Conservation (phyloP, 495 filamentous ascomycete species). For the Aspergillus homomorphus region DNA sequence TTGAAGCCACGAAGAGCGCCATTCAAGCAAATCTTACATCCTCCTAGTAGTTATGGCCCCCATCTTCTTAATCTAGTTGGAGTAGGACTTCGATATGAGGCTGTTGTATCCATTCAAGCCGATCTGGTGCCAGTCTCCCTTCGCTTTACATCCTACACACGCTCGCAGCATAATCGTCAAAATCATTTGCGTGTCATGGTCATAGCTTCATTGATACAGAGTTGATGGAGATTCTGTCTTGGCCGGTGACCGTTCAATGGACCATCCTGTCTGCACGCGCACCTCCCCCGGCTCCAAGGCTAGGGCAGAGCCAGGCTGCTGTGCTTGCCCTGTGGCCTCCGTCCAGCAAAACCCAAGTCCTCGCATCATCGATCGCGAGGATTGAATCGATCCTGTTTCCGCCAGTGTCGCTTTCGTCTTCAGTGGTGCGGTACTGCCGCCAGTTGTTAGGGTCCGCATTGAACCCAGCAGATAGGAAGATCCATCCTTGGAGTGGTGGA, state of each 20-base stretch:
- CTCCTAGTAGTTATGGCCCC: background rate
- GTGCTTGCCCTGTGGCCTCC: background rate
- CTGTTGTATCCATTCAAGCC: background rate
- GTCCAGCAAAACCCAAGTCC: background rate
- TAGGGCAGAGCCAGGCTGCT: background rate
- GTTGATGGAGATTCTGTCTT: background rate
- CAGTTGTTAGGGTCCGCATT: background rate
- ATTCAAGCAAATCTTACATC: too few relatives aligned
- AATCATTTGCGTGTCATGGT: background rate
- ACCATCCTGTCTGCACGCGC: conserved; percentile 12
- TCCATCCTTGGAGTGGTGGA: background rate
- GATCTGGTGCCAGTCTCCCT: background rate
- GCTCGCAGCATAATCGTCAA: background rate
- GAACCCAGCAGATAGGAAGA: background rate
- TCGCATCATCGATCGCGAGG: background rate
- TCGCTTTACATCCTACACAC: background rate
- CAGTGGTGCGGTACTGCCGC: background rate
- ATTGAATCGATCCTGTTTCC: background rate
- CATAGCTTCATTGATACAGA: background rate
- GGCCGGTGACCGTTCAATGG: background rate
- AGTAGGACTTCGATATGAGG: background rate
- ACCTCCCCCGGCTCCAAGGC: conserved; percentile 6
- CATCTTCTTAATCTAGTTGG: too few relatives aligned
- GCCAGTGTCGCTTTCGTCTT: background rate
- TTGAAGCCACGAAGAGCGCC: too few relatives aligned